Evolutionary conservation across 108 stramenopile species (phyloP), one percentile per base, ranked within the genome.

Genomic region (Nitzschia sp.): DNA sequence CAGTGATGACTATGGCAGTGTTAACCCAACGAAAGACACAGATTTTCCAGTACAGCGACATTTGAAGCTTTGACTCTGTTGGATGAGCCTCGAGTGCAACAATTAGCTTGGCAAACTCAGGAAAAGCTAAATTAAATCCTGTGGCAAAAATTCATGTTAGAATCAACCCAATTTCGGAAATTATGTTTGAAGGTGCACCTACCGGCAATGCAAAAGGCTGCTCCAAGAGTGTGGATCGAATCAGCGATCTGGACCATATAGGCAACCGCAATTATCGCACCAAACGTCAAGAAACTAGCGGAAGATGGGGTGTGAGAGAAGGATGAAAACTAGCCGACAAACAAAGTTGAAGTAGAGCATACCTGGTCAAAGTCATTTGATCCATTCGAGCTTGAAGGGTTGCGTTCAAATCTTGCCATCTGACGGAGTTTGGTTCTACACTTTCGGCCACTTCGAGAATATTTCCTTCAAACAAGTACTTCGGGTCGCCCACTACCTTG

Each of bases 351-450:
- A 2, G 29, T 5, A 34, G 29, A 34, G 5, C 43, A 70, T 80
- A 56, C 22, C 80, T 84, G 21, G 92, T 90, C 20, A 84, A 54
- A n/a, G 64, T 38, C 41, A 82, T 39, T 58, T 84, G 69, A 51
- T 79, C 86, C 38, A 82, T 52, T 51, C 67, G 54, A 25, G 75
- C 71, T 17, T 42, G 56, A 22, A 37, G 37, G 8, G 53, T 81
- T 29, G 76, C 88, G 70, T 90, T 87, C 51, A 91, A 63, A 66
- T 93, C 88, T 70, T 82, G 81, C 92, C 92, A 93, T 37, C 88
- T 80, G 37, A 93, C 79, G 0, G 89, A 77, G 53, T 67, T 81
- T 14, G 92, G 92, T 67, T 93, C 92, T 42, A 83, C 83, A 14
- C 87, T 77, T 75, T 93, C 92, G 9, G 66, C 40, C 0, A 93